A percentile compares a stretch with the other conserved stretches of the same genome.
phyloP scores from a whole-genome alignment of 805 yeast species.

The Starmera caribaea region DNA sequence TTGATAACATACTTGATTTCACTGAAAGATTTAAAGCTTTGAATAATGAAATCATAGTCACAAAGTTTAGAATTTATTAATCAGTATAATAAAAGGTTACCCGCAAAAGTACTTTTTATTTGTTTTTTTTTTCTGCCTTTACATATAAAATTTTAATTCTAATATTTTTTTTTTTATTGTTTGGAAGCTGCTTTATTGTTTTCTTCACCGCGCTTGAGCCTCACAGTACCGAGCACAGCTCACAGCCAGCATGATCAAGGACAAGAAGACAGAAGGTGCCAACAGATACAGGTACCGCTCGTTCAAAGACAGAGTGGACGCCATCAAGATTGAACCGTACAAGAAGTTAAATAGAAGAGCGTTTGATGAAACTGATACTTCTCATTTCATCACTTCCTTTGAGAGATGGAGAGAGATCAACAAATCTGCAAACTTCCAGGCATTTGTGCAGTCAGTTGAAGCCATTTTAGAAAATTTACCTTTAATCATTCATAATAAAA shows the following conservation, averaged over 20 bases:
- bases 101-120: too few relatives aligned
- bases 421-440: conserved; percentile 60
- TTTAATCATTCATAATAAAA: conserved; percentile 66
- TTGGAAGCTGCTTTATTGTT: too few relatives aligned
- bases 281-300: conserved; percentile 60
- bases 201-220: too few relatives aligned
- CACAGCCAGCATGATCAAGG: conserved; percentile 15
- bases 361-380: conserved; percentile 61
- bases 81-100: too few relatives aligned
- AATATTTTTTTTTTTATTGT: too few relatives aligned
- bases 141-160: too few relatives aligned
- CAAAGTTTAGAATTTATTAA: too few relatives aligned
- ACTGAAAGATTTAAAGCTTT: too few relatives aligned
- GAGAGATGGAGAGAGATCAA: conserved; percentile 87
- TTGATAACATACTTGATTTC: too few relatives aligned
- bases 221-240: too few relatives aligned
- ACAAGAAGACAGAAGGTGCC: conserved; percentile 41
- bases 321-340: conserved; percentile 73
- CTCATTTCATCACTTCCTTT: conserved; percentile 70
- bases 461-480: conserved; percentile 62
- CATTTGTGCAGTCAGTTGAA: conserved; percentile 47
- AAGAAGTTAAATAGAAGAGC: conserved; percentile 46
- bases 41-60: too few relatives aligned
- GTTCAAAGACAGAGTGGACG: conserved; percentile 76
- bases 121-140: too few relatives aligned